Evolutionary conservation across 2,329 filamentous ascomycete species (phyloP).

Genomic region (Neonectria punicea): DNA sequence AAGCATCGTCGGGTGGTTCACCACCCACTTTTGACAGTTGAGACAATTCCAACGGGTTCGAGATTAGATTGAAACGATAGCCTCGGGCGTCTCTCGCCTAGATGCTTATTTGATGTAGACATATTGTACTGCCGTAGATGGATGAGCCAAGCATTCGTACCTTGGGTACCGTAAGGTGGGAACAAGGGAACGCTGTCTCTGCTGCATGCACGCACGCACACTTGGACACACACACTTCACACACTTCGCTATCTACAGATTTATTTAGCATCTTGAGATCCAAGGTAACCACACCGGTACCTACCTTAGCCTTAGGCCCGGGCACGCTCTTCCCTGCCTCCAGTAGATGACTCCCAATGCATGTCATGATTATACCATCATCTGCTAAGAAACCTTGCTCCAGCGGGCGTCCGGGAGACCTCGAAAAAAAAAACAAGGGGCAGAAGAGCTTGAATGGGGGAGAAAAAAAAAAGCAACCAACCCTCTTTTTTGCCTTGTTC

Average conservation of each 20-base stretch:
- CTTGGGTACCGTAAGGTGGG: too few relatives aligned
- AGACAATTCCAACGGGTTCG: neutral
- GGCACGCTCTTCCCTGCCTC: neutral
- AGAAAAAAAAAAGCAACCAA: neutral
- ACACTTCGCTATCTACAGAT: neutral
- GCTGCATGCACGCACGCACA: neutral
- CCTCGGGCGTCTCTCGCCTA: neutral
- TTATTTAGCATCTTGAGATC: neutral
- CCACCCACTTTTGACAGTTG: neutral
- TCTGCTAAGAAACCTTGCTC: neutral
- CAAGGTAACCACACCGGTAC: neutral
- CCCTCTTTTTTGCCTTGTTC: constrained; percentile 21
- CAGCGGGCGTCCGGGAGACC: neutral
- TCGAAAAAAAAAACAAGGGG: neutral
- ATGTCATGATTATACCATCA: neutral
- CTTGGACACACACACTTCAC: too few relatives aligned
- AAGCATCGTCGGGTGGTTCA: neutral
- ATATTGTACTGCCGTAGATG: neutral
- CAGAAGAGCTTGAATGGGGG: neutral
- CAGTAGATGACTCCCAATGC: neutral
- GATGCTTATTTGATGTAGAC: neutral
- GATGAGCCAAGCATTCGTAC: neutral
- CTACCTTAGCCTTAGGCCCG: neutral
- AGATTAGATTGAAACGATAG: neutral
- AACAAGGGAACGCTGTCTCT: neutral